Evolutionary conservation across 177 flowering plant species (phyloP), one percentile per base, ranked within the genome.

Genomic region (Viscum album): DNA sequence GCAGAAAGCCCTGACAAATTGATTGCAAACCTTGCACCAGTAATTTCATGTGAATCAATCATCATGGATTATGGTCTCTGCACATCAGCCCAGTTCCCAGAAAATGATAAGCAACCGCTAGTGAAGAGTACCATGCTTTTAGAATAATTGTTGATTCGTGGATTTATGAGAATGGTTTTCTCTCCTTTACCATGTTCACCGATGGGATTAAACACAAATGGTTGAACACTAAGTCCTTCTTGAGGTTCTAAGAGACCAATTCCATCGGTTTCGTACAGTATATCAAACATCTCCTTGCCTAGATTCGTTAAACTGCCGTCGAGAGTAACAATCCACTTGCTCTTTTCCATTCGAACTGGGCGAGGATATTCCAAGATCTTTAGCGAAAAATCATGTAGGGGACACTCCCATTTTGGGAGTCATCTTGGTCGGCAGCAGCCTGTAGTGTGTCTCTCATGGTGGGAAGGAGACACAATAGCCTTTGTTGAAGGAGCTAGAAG

Each of bases 261-360:
- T 15, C 99, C 99, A 82, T 94, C 97, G 73, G 96, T 94, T 81
- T 82, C 89, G 82, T 95, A 95, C 99, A 95, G 92, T 31, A 95
- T 81, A 69, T 92, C 97, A 54, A 95, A 90, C 97, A 95, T 95
- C 76, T 90, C 96, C 41, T 75, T 78, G 0, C 84, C 97, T 28
- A 95, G 73, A 68, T 82, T 88, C 86, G 85, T 89, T 80, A 95
- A 73, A 60, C 81, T 86, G 37, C 88, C 95, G 71, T 90, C 97
- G 72, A 88, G 92, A 1, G 83, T 71, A 34, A 35, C 79, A 47
- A 95, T 81, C 21, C 86, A 74, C 80, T 90, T 95, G 81, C 92
- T 92, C 74, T 71, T 81, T 12, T 83, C 85, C 67, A 97, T 83
- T 72, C 92, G 70, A 47, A 82, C 78, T 1, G 97, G 96, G 76